Conservation (phyloP, 306 rosid species). For the Dicorynia guianensis region DNA sequence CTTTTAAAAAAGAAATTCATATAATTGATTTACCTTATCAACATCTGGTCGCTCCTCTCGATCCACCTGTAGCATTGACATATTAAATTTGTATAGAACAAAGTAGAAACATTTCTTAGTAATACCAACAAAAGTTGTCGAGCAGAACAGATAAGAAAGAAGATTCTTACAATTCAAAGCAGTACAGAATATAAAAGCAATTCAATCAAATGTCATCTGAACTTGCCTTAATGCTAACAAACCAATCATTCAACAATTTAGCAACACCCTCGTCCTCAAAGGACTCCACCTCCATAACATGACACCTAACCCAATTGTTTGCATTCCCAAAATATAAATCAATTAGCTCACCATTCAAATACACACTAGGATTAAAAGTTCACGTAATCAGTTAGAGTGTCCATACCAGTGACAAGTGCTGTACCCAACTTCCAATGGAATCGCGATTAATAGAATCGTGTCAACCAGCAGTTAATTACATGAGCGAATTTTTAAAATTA, state of each 20-base stretch:
- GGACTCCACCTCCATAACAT: conserved; percentile 98
- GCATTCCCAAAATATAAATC: conserved; percentile 35
- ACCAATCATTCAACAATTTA: conserved; percentile 84
- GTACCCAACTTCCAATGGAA: conserved; percentile 78
- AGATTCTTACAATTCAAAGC: conserved; percentile 28
- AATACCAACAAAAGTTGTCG: conserved; percentile 17
- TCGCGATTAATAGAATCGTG: conserved; percentile 40
- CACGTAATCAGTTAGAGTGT: conserved; percentile 9
- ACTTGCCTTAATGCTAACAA: conserved; percentile 88
- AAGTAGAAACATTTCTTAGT: conserved; percentile 6
- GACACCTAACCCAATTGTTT: conserved; percentile 71
- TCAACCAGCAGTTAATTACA: conserved; percentile 40
- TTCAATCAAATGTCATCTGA: neutral
- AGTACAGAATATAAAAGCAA: conserved; percentile 9
- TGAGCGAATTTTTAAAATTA: conserved; percentile 2
- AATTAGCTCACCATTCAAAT: neutral
- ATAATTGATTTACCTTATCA: conserved; percentile 70
- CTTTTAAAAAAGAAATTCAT: conserved; percentile 2
- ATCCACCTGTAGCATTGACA: conserved; percentile 74
- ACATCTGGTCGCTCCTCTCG: conserved; percentile 98
- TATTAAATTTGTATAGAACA: conserved; percentile 41
- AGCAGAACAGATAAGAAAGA: conserved; percentile 1
- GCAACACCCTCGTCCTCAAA: conserved; percentile 86
- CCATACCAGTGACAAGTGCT: conserved; percentile 97
- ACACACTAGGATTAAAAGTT: neutral